A percentile compares a stretch with the other conserved stretches of the same genome.
These are phyloP conservation scores for Candida rishiriensis DNA, from an alignment of 805 yeast species.

Conservation along the genomic window DNA sequence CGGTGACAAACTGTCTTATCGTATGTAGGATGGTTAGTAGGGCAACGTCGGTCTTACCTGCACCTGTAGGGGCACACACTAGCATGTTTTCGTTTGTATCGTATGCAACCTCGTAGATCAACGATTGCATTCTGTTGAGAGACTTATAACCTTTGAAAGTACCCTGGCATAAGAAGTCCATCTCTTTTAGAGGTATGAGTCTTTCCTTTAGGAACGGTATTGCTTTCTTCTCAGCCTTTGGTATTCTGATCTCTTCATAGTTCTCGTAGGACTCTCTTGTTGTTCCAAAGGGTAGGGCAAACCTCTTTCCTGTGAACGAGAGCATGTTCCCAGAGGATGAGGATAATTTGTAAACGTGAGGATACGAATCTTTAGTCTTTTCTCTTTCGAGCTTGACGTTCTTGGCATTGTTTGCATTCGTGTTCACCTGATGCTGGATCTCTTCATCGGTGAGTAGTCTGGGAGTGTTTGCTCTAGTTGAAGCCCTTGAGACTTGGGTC, in stretches of 20 bases:
- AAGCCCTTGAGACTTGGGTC: background rate
- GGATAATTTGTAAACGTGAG: conserved; percentile 77
- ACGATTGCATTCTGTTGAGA: conserved; percentile 82
- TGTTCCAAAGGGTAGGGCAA: conserved; percentile 77
- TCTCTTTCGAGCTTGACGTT: conserved; percentile 46
- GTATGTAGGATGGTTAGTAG: conserved; percentile 74
- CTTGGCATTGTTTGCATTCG: conserved; percentile 46
- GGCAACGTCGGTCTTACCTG: conserved; percentile 96
- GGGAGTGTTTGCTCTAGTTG: conserved; percentile 5
- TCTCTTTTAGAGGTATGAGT: conserved; percentile 52
- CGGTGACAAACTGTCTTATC: conserved; percentile 63
- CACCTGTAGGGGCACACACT: conserved; percentile 97
- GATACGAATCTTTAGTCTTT: conserved; percentile 51
- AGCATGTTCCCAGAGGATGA: conserved; percentile 63
- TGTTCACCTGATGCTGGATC: conserved; percentile 47
- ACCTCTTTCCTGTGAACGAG: conserved; percentile 79
- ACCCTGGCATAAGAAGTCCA: conserved; percentile 77
- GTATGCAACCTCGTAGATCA: conserved; percentile 89
- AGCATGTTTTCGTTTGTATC: conserved; percentile 91
- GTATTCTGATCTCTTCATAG: conserved; percentile 77
- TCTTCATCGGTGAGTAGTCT: conserved; percentile 49
- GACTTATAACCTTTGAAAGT: conserved; percentile 77
- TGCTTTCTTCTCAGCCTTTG: conserved; percentile 52
- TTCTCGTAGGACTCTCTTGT: conserved; percentile 52
- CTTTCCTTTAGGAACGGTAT: conserved; percentile 39